Percentiles rank a stretch among this genome's conserved stretches.
Evolutionary conservation across 306 rosid genomes (phyloP).

Genomic region (Parietaria judaica): DNA sequence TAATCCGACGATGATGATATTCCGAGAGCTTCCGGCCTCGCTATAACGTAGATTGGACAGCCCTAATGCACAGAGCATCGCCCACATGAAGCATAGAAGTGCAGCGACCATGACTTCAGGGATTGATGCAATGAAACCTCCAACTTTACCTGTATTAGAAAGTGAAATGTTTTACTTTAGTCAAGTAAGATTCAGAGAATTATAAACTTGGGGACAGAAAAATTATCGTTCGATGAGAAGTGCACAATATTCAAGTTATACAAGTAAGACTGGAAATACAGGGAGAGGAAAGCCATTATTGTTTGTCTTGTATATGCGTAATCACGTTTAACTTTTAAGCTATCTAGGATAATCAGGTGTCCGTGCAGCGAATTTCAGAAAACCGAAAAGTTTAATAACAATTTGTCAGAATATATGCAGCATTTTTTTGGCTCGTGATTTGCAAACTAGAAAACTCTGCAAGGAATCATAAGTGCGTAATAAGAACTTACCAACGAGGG

Average conservation of each 20-base stretch:
- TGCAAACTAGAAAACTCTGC: too few species aligned
- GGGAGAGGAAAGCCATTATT: too few species aligned
- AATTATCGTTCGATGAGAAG: too few species aligned
- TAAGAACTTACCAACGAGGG: conserved; percentile 70
- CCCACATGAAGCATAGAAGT: conserved; percentile 97
- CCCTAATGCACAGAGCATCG: conserved; percentile 91
- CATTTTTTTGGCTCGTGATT: neutral
- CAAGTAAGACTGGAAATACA: neutral
- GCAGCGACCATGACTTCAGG: conserved; percentile 98
- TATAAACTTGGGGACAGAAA: neutral
- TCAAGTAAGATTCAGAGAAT: neutral
- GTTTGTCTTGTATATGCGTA: too few species aligned
- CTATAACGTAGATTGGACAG: conserved; percentile 95
- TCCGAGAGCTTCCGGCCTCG: conserved; percentile 99
- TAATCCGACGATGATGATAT: conserved; percentile 88
- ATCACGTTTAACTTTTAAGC: too few species aligned
- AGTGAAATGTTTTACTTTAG: neutral
- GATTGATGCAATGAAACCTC: conserved; percentile 94
- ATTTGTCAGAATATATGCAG: neutral
- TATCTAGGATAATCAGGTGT: neutral
- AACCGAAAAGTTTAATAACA: neutral
- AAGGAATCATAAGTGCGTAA: too few species aligned
- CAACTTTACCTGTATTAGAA: conserved; percentile 70
- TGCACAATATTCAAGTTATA: neutral
- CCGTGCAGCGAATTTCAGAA: neutral